A percentile compares a stretch with the other conserved stretches of the same genome.
Evolutionary conservation across 257 asterid species (phyloP).

Genomic region (Mitragyna speciosa): DNA sequence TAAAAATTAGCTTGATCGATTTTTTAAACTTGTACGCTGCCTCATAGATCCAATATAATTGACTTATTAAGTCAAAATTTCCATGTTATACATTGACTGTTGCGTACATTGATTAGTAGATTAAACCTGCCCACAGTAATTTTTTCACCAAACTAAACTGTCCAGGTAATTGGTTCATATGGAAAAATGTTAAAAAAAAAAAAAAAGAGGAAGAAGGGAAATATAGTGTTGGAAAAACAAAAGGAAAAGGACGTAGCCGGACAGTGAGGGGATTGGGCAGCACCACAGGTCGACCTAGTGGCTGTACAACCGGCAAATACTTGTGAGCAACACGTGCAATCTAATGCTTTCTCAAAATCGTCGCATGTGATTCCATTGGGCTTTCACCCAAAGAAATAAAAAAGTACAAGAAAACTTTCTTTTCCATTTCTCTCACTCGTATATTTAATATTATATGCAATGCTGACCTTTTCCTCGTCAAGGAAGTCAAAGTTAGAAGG

Average conservation of each 20-base stretch:
- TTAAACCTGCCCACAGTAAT: background rate
- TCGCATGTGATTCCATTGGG: background rate
- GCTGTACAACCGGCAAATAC: background rate
- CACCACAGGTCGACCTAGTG: no score
- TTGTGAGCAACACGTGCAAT: constrained; percentile 9
- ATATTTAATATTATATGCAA: background rate
- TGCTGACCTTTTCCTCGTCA: background rate
- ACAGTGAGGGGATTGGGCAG: background rate
- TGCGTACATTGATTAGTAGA: background rate
- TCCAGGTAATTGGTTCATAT: no score
- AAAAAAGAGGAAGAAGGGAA: no score
- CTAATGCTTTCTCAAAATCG: background rate
- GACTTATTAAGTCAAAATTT: background rate
- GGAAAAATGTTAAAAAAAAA: no score
- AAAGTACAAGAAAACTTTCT: background rate
- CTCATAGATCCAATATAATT: no score
- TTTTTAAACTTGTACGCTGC: no score
- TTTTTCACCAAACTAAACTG: background rate
- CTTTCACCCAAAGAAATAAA: background rate
- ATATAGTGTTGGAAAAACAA: background rate
- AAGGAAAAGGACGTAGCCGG: no score
- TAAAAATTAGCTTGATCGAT: no score
- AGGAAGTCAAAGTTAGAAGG: background rate
- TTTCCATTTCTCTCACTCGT: background rate
- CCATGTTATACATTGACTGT: background rate